Percentiles rank a stretch among this genome's conserved stretches.
These are phyloP conservation scores for Pseudogymnoascus sp. DNA, from an alignment of 2,329 filamentous ascomycete species.

Conservation along the genomic window DNA sequence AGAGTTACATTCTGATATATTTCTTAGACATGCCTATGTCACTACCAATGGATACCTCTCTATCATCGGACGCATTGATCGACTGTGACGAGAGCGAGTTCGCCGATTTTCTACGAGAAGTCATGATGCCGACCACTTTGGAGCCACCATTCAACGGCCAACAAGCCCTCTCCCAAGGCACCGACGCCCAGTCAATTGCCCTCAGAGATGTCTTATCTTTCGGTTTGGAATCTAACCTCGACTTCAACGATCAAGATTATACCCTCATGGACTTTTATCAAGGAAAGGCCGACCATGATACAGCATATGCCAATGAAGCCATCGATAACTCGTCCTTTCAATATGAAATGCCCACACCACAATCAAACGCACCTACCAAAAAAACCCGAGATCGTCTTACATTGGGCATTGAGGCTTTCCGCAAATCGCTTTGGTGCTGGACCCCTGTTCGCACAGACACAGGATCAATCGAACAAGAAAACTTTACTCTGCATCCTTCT, in stretches of 20 bases:
- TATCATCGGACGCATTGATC: background rate
- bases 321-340: background rate
- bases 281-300: background rate
- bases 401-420: background rate
- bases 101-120: conserved; percentile 14
- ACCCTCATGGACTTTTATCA: conserved; percentile 13
- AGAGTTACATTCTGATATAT: background rate
- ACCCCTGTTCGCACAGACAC: background rate
- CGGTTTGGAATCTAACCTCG: conserved; percentile 14
- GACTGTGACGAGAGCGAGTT: background rate
- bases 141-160: background rate
- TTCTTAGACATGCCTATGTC: background rate
- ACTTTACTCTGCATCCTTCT: background rate
- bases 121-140: conserved; percentile 12
- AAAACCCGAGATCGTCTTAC: background rate
- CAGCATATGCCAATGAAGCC: background rate
- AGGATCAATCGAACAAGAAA: background rate
- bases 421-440: background rate
- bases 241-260: conserved; percentile 16
- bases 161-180: background rate
- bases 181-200: background rate
- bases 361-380: background rate
- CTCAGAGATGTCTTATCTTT: conserved; percentile 15
- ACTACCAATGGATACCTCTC: background rate
- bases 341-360: background rate